Evolutionary conservation across 176 grass and related monocot species (phyloP), one percentile per base, ranked within the genome.

Genomic region (Oryza glaberrima): DNA sequence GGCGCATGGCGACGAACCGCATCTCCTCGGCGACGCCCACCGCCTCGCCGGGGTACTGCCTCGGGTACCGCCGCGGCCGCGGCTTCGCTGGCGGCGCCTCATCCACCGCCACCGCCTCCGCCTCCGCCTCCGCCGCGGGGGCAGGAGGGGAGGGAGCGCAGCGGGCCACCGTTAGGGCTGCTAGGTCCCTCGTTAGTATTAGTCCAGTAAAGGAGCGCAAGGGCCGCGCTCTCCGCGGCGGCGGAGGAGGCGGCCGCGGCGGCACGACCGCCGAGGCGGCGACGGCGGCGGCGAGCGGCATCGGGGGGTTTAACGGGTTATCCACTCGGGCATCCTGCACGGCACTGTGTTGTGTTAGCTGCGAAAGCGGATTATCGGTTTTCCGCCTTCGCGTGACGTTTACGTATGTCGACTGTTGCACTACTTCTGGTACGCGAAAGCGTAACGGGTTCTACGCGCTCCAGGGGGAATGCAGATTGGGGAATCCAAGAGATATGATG

Each of bases 21-120:
- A 98, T 98, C 93, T 98, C 93, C 85, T 98, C 87, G 13, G 88
- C 90, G 77, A 98, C 89, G 76, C 96, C 96, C 71, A 90, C 81
- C 41, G 64, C 84, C 91, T 95, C 93, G 9, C 93, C 91, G 9
- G 96, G 96, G 65, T 65, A 88, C 64, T 85, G 91, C 54, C 77
- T 90, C 35, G 81, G 81, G 89, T 83, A 88, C 74, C 77, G 77
- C 68, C 68, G 76, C 75, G 77, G 65, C 49, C 49, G 73, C 64
- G 56, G 67, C 66, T 36, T 36, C 68, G 68, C 85, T 7, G 61
- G n/a, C 46, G 56, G 72, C 35, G 15, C 54, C 54, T 56, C 52
- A 16, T 15, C 51, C 51, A 35, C 34, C 34, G 34, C 47, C 47
- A 1, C 11, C 54, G 46, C 60, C 61, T 20, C 52, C 38, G 4